A percentile compares a stretch with the other conserved stretches of the same genome.
Conservation (phyloP, 495 filamentous ascomycete genomes). For the Aspergillus affinis region DNA sequence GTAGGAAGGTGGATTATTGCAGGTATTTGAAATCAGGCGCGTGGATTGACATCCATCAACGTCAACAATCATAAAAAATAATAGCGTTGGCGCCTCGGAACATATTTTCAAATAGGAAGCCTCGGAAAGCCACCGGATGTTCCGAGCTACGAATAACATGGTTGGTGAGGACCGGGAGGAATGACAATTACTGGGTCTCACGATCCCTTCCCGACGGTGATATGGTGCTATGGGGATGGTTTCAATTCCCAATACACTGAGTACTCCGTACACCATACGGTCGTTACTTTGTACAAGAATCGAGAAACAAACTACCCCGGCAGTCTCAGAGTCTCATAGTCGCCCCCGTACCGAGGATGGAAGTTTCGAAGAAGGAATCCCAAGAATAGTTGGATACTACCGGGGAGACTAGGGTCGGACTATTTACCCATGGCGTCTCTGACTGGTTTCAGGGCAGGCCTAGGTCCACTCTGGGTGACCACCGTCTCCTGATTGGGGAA, state of each 20-base stretch:
- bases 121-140: not conserved
- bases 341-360: not conserved
- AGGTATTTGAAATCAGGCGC: not conserved
- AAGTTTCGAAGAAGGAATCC: not conserved
- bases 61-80: not conserved
- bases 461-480: not conserved
- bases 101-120: not conserved
- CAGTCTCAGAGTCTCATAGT: not conserved
- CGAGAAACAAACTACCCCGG: not conserved
- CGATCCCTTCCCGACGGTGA: not conserved
- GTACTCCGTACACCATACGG: too few relatives aligned
- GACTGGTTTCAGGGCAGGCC: not conserved
- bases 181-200: not conserved
- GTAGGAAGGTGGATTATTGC: not conserved
- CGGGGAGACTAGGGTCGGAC: not conserved
- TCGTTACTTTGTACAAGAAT: too few relatives aligned
- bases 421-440: conserved; percentile 3
- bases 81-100: not conserved
- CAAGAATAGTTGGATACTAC: not conserved
- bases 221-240: too few relatives aligned
- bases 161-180: not conserved
- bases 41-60: not conserved
- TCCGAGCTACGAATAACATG: not conserved
- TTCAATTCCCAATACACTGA: too few relatives aligned
- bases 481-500: conserved; percentile 21